These are phyloP conservation scores for Puccinia sorghi DNA, from an alignment of 1,284 basidiomycete species.

Conservation along the genomic window DNA sequence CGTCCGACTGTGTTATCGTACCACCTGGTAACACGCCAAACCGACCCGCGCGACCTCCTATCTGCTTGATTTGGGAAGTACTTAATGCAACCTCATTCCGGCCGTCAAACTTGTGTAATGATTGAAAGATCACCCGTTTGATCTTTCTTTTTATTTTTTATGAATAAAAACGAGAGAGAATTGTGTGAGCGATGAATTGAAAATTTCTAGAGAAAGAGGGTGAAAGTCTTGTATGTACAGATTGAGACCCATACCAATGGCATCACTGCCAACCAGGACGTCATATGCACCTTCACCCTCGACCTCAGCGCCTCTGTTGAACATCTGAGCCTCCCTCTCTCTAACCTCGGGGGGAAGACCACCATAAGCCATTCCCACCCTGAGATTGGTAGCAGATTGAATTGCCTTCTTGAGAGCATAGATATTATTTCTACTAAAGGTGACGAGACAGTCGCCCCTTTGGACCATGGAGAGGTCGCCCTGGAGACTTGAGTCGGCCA, in stretches of 20 bases:
- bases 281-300: conserved; percentile 67
- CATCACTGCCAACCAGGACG: conserved; percentile 85
- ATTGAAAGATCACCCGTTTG: conserved; percentile 80
- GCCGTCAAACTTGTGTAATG: conserved; percentile 74
- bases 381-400: conserved; percentile 70
- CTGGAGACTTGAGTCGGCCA: conserved; percentile 69
- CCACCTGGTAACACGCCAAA: conserved; percentile 67
- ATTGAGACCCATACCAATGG: conserved; percentile 95
- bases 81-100: conserved; percentile 65
- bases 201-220: background rate
- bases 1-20: background rate
- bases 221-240: conserved; percentile 65
- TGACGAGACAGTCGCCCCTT: conserved; percentile 87
- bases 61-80: conserved; percentile 87
- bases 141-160: conserved; percentile 71
- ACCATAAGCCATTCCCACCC: conserved; percentile 86
- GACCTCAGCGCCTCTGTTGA: conserved; percentile 70
- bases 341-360: conserved; percentile 84
- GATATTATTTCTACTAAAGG: conserved; percentile 77
- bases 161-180: background rate
- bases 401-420: conserved; percentile 75
- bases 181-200: background rate
- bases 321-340: conserved; percentile 81
- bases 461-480: conserved; percentile 68
- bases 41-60: conserved; percentile 90